Evolutionary conservation across 805 yeast species (phyloP), one percentile per base, ranked within the genome.

Genomic region (Cyberlindnera nakhonratchasimensis): DNA sequence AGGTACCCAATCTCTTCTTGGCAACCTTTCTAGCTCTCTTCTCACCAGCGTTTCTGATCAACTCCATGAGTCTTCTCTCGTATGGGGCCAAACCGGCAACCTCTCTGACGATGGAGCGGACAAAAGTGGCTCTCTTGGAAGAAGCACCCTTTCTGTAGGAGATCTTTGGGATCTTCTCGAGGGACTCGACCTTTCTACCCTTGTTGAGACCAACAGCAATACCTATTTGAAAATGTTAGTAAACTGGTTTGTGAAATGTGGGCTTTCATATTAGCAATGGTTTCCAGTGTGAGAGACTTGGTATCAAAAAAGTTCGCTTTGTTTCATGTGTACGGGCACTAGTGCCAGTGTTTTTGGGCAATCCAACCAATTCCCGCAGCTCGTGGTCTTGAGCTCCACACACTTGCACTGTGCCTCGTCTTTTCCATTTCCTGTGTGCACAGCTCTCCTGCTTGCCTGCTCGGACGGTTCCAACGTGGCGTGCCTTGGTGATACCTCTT

Each of bases 11-110:
- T 87, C 93, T 91, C 96, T 87, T 93, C 93, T 93, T 93, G 61
- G 98, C 97, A 70, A 93, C 89, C 89, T 93, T 93, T 88, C 93
- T 87, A 63, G 99, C 99, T 82, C 98, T 93, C 95, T 93, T 93
- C 80, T 93, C 99, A 83, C 96, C 96, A 72, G 96, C 90, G 80
- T 95, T 93, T 84, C 99, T 93, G 85, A 93, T 82, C 78, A 93
- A 82, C 80, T 93, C 99, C 68, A 95, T 86, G 72, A 93, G 83
- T 80, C 99, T 90, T 82, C 96, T 90, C 81, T 93, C 99, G 76
- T 93, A 93, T 77, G 99, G 99, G 59, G 99, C 96, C 70, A 93
- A 82, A 72, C 99, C 99, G 62, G 96, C 77, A 64, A 93, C 97
- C 79, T 93, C 99, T 71, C 83, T 82, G 72, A 93, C 95, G 55